Evolutionary conservation across 176 grass and related monocot genomes (phyloP), one percentile per base, ranked within the genome.

Genomic region (Carex scoparia): DNA sequence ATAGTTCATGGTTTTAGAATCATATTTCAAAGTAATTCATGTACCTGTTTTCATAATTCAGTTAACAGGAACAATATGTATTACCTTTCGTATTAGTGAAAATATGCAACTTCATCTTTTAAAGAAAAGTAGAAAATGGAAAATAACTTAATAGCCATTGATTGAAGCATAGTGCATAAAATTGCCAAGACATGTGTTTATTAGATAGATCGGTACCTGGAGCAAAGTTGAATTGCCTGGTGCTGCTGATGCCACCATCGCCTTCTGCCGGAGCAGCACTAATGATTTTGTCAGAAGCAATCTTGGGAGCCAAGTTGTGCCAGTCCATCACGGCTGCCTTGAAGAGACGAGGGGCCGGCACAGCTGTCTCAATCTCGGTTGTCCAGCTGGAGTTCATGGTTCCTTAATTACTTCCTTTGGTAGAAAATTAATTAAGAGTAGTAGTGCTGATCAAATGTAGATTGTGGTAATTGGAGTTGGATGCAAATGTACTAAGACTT

Each of bases 171-270:
- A 51, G 48, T 51, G 48, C 10, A 51, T 51, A 51, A 51, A 51
- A 51, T 11, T 51, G 48, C 10, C 48, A 11, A 51, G 48, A 51
- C 48, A 11, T 11, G 9, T 2, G 8, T 51, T 11, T 11, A 51
- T 2, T 9, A 28, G 61, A n/a, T 27, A n/a, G 1, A 35, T 35
- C n/a, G 3, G 3, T 90, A 97, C 92, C 86, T 49, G 88, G 83
- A 31, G 86, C 90, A 88, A 97, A 96, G 74, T 97, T 94, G 86
- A 97, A 92, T 77, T 94, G 86, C 68, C 92, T 94, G 28, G 90
- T 61, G 68, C 86, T 88, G 35, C 94, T 88, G 7, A 87, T 80
- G 3, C 11, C 46, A 31, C 92, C 90, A 0, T 89, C 90, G 15
- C 92, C 92, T 23, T 92, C 86, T 0, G 86, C 30, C 7, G 85